These are phyloP conservation scores for Fusarium mundagurra DNA, from an alignment of 2,329 filamentous ascomycete species.

Conservation along the genomic window DNA sequence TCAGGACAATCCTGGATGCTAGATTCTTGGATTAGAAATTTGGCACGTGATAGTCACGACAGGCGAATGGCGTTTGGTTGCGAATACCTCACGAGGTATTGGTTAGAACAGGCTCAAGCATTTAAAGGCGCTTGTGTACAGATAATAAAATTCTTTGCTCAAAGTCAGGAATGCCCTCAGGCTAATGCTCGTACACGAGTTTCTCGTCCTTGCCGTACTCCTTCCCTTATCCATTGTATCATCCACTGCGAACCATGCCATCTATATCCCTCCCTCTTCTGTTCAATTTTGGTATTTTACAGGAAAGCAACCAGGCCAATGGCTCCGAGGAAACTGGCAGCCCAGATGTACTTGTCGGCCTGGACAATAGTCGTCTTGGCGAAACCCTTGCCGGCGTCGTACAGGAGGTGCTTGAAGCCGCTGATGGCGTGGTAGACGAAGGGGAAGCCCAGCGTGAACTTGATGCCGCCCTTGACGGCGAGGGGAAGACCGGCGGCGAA, in stretches of 20 bases:
- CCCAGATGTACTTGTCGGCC: conserved; percentile 61
- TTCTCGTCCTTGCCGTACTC: conserved; percentile 13
- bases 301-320: conserved; percentile 61
- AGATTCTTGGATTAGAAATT: conserved; percentile 57
- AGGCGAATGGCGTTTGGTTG: conserved; percentile 43
- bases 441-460: conserved; percentile 67
- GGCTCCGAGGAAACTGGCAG: conserved; percentile 53
- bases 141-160: conserved; percentile 39
- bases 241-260: conserved; percentile 14
- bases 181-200: conserved; percentile 37
- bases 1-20: conserved; percentile 64
- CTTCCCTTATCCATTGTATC: conserved; percentile 20
- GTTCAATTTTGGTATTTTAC: conserved; percentile 44
- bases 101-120: conserved; percentile 23
- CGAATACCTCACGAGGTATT: conserved; percentile 27
- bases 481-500: conserved; percentile 68
- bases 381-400: conserved; percentile 64
- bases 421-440: conserved; percentile 67
- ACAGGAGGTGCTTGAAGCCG: conserved; percentile 64
- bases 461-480: conserved; percentile 65
- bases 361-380: conserved; percentile 57
- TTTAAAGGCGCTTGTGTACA: conserved; percentile 30
- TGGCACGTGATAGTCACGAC: background rate
- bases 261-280: background rate
- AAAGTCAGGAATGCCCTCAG: conserved; percentile 35